A percentile compares a stretch with the other conserved stretches of the same genome.
phyloP scores from a whole-genome alignment of 352 stramenopile genomes.

The Phytophthora sp. region DNA sequence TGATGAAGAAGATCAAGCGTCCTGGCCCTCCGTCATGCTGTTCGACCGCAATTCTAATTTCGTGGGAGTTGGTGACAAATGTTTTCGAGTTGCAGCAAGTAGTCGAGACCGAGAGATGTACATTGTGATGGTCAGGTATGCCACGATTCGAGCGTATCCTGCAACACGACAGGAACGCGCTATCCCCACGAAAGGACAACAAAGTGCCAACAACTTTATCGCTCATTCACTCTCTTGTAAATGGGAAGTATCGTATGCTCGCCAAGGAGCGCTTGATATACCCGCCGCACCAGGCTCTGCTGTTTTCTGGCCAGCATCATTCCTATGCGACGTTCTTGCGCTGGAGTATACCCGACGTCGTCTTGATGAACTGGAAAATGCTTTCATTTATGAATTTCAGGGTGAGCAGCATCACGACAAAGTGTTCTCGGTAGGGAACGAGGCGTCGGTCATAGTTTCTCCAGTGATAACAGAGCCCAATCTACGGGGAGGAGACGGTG shows the following conservation, averaged over 20 bases:
- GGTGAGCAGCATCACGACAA: conserved; percentile 44
- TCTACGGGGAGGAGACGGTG: background rate
- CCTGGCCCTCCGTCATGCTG: conserved; percentile 44
- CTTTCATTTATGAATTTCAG: conserved; percentile 67
- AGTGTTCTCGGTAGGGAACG: conserved; percentile 48
- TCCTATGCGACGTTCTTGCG: conserved; percentile 41
- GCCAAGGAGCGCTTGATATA: conserved; percentile 29
- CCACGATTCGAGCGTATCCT: conserved; percentile 23
- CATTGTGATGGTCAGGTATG: conserved; percentile 49
- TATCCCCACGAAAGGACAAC: conserved; percentile 21
- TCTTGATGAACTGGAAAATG: conserved; percentile 49
- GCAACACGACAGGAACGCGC: conserved; percentile 44
- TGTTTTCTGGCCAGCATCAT: conserved; percentile 59
- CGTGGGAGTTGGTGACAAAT: conserved; percentile 56
- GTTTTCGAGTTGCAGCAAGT: conserved; percentile 47
- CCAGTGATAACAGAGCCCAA: background rate
- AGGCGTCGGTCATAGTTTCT: background rate
- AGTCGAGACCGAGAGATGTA: conserved; percentile 63
- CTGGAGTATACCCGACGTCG: conserved; percentile 50
- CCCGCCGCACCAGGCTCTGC: conserved; percentile 33
- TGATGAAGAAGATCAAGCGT: conserved; percentile 25
- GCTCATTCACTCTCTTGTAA: conserved; percentile 7
- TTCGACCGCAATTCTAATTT: conserved; percentile 46
- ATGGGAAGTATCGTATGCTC: conserved; percentile 55
- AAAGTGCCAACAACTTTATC: conserved; percentile 13